A percentile compares a stretch with the other conserved stretches of the same genome.
These are phyloP conservation scores for Ascochyta lentis DNA, from an alignment of 2,329 filamentous ascomycete genomes.

Conservation along the genomic window DNA sequence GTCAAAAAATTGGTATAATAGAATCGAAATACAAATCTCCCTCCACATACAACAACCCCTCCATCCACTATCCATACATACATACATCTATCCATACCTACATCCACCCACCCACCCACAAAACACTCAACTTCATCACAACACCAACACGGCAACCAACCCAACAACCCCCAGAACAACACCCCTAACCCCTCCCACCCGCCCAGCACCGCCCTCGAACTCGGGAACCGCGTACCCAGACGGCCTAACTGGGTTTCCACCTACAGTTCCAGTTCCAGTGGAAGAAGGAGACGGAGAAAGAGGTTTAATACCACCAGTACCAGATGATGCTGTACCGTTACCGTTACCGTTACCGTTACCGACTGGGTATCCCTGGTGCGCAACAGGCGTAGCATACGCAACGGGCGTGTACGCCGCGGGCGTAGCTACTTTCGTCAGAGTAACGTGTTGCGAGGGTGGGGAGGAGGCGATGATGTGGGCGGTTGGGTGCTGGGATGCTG, in stretches of 20 bases:
- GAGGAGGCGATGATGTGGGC: background rate
- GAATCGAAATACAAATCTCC: too few species aligned
- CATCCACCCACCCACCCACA: constrained; percentile 13
- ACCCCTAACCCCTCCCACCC: constrained; percentile 29
- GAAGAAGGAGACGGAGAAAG: background rate
- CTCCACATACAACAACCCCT: too few species aligned
- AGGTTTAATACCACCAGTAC: constrained; percentile 12
- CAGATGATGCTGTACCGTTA: constrained; percentile 16
- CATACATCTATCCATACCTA: background rate
- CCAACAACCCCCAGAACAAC: constrained; percentile 10
- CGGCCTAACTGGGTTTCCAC: constrained; percentile 18
- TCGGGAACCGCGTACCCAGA: constrained; percentile 18
- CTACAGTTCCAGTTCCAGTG: constrained; percentile 4
- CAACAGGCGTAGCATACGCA: constrained; percentile 7
- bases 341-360: constrained; percentile 8
- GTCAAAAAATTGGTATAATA: constrained; percentile 2
- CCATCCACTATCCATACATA: background rate
- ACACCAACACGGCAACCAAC: background rate
- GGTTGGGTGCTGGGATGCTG: background rate
- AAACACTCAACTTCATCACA: constrained; percentile 23
- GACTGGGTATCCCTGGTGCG: constrained; percentile 15
- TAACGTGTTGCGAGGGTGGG: constrained; percentile 24
- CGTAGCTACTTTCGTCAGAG: constrained; percentile 32
- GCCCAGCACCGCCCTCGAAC: constrained; percentile 38
- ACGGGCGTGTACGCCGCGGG: constrained; percentile 22